A percentile compares a stretch with the other conserved stretches of the same genome.
Evolutionary conservation across 441 rosid species (phyloP).

Genomic region (Rhodomyrtus psidioides): DNA sequence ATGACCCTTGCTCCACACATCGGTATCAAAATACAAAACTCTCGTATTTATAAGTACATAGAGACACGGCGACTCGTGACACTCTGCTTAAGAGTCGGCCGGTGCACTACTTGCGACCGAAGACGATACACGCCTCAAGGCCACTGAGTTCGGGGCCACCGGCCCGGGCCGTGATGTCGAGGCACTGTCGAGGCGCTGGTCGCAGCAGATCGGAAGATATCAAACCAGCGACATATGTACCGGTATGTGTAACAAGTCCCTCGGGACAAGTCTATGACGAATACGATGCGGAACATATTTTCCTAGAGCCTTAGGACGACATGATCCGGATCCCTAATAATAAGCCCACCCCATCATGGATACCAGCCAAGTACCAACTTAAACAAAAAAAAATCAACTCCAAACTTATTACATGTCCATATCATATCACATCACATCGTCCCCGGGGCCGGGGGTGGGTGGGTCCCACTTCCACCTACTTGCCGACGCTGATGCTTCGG

Average conservation of each 20-base stretch:
- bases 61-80: too few relatives aligned
- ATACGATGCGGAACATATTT: too few relatives aligned
- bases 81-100: too few relatives aligned
- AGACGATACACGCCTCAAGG: background rate
- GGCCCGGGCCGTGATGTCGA: accelerated
- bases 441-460: background rate
- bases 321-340: background rate
- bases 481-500: background rate
- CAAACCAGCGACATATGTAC: background rate
- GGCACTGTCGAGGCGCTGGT: too few relatives aligned
- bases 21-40: too few relatives aligned
- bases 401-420: background rate
- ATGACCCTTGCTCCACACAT: too few relatives aligned
- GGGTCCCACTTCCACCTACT: background rate
- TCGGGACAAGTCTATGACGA: background rate
- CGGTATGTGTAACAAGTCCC: background rate
- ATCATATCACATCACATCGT: background rate
- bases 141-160: accelerated
- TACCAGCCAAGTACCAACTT: background rate
- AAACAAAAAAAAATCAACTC: background rate
- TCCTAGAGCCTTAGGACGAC: too few relatives aligned
- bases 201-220: background rate
- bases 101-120: background rate
- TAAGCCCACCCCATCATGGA: background rate
- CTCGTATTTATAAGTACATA: too few relatives aligned